Conservation (phyloP, 768 basidiomycete species). For the Termitomyces sp. region DNA sequence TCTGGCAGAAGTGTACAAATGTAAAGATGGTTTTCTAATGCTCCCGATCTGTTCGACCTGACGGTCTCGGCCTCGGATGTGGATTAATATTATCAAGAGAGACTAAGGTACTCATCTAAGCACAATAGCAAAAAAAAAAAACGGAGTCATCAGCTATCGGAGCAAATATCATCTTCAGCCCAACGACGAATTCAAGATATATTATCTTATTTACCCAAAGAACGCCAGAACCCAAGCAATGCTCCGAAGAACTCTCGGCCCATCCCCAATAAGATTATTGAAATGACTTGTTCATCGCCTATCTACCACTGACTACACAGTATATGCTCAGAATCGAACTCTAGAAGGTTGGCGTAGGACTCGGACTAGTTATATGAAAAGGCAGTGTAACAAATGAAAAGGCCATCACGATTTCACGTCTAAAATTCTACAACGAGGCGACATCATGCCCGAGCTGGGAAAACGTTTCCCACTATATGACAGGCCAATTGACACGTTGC, state of each 20-base stretch:
- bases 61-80: neutral
- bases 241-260: neutral
- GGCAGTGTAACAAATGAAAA: constrained; percentile 7
- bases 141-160: neutral
- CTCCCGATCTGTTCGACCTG: neutral
- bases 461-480: neutral
- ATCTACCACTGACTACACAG: neutral
- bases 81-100: neutral
- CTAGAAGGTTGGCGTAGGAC: constrained; percentile 1
- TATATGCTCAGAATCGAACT: neutral
- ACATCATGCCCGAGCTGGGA: neutral
- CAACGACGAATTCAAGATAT: neutral
- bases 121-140: neutral
- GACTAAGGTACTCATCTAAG: neutral
- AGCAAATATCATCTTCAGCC: neutral
- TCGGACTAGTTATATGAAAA: constrained; percentile 9
- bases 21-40: neutral
- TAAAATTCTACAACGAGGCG: neutral
- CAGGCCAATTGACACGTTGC: neutral
- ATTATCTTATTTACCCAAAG: no score
- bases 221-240: no score
- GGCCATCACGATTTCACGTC: constrained; percentile 7
- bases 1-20: neutral
- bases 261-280: neutral
- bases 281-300: neutral